Evolutionary conservation across 495 filamentous ascomycete genomes (phyloP), one percentile per base, ranked within the genome.

Genomic region (Penicillium pulvis): DNA sequence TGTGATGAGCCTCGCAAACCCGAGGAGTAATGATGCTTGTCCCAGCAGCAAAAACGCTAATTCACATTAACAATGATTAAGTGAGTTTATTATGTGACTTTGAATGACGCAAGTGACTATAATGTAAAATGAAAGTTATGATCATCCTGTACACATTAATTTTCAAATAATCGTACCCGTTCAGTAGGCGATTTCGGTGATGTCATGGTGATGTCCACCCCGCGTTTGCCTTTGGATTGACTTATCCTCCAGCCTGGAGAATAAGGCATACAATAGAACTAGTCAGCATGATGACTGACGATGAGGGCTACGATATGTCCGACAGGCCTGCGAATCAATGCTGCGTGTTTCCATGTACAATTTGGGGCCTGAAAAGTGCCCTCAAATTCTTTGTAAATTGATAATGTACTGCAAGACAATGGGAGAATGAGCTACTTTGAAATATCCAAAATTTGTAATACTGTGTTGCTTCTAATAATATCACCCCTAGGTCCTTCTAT

Each of bases 181-280:
- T 41, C 41, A 20, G 6, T 8, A 23, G 19, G 26, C 6, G 31
- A 10, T 44, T 45, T 35, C 42, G 47, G 58, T 67, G 64, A 67
- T 64, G 61, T 67, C 64, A 67, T 41, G 16, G 41, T 67, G 61
- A 67, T 61, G 45, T 53, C 10, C 39, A 42, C 30, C 61, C 54
- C 58, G 26, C 49, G 56, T 45, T 55, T 11, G 33, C 28, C 4
- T 28, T 28, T 28, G 33, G 33, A 12, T 12, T 36, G 33, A 36
- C 12, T 11, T 36, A 10, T 11, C 12, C 2, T 11, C 7, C 7
- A 6, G 39, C 39, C 39, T 41, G 39, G 16, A 41, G 2, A 17
- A 17, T 17, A 17, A 41, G 39, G 39, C 39, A 41, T 12, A 36
- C 14, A 17, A 17, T 39, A 39, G 1, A 31, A 6, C 8, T 8